Percentiles rank a stretch among this genome's conserved stretches.
phyloP scores from a whole-genome alignment of 352 stramenopile genomes.

The Phytophthora nicotianae region DNA sequence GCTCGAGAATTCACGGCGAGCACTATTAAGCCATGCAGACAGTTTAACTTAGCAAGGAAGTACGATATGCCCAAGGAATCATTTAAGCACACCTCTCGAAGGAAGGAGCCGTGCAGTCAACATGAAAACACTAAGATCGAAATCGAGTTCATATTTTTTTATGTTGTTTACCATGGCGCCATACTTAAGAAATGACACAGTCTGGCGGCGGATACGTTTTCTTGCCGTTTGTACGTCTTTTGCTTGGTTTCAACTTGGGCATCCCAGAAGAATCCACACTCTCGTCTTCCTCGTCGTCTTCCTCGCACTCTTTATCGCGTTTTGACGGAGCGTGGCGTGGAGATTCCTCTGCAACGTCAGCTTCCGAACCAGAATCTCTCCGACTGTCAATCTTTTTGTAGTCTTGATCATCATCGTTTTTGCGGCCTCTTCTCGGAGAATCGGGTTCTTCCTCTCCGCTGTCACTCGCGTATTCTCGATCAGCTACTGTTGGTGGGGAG shows the following conservation, averaged over 20 bases:
- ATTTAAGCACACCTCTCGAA: constrained; percentile 33
- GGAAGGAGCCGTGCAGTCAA: constrained; percentile 27
- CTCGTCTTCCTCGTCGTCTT: constrained; percentile 27
- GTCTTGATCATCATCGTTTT: constrained; percentile 19
- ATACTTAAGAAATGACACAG: constrained; percentile 41
- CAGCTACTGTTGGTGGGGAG: constrained; percentile 20
- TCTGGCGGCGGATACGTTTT: constrained; percentile 47
- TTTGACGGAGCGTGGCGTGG: constrained; percentile 11
- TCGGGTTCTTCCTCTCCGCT: constrained; percentile 23
- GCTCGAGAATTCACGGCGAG: constrained; percentile 37
- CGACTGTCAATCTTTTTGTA: constrained; percentile 11
- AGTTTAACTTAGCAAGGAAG: constrained; percentile 24
- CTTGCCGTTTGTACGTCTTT: constrained; percentile 73
- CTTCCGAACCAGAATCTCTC: constrained; percentile 1
- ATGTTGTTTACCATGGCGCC: not conserved
- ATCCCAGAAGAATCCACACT: constrained; percentile 5
- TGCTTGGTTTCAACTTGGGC: constrained; percentile 39
- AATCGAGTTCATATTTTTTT: constrained; percentile 3
- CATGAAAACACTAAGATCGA: constrained; percentile 27
- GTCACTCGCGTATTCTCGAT: constrained; percentile 33
- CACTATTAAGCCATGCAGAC: constrained; percentile 30
- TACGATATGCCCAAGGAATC: constrained; percentile 32
- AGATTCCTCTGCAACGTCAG: constrained; percentile 12
- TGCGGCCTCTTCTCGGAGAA: constrained; percentile 17
- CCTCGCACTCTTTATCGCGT: constrained; percentile 8